phyloP scores from a whole-genome alignment of 116 monocot genomes.

The Papilionanthe hybrid region DNA sequence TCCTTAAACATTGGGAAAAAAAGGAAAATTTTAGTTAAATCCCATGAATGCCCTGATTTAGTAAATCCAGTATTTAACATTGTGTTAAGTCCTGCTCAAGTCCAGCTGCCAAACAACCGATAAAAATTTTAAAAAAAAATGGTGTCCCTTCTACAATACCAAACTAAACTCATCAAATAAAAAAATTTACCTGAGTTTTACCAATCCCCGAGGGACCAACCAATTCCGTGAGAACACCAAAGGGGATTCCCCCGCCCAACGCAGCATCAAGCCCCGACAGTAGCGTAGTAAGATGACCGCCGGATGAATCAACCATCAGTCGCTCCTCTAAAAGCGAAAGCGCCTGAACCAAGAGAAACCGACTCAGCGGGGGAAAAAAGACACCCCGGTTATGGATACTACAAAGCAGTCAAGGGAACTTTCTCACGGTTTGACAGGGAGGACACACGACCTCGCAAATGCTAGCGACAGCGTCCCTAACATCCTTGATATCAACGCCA shows the following conservation, averaged over 20 bases:
- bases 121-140: no score
- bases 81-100: no score
- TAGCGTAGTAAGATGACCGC: slow-evolving; percentile 47
- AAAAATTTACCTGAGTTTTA: slow-evolving; percentile 62
- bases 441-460: slow-evolving; percentile 77
- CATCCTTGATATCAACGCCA: slow-evolving; percentile 40
- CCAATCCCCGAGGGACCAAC: slow-evolving; percentile 97
- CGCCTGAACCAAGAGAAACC: slow-evolving; percentile 34
- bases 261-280: slow-evolving; percentile 69
- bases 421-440: slow-evolving; percentile 57
- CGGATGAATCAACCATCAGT: slow-evolving; percentile 18
- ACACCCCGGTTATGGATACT: neutral
- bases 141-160: neutral
- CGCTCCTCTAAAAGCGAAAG: slow-evolving; percentile 63
- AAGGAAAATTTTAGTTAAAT: no score
- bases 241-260: slow-evolving; percentile 74
- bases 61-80: no score
- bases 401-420: neutral
- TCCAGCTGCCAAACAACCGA: no score
- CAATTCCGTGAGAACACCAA: slow-evolving; percentile 69
- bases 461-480: slow-evolving; percentile 40
- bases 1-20: no score
- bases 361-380: neutral
- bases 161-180: neutral
- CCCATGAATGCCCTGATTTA: no score